Conservation (phyloP, 1,139 yeast genomes). For the Lizanozyma gosingica region DNA sequence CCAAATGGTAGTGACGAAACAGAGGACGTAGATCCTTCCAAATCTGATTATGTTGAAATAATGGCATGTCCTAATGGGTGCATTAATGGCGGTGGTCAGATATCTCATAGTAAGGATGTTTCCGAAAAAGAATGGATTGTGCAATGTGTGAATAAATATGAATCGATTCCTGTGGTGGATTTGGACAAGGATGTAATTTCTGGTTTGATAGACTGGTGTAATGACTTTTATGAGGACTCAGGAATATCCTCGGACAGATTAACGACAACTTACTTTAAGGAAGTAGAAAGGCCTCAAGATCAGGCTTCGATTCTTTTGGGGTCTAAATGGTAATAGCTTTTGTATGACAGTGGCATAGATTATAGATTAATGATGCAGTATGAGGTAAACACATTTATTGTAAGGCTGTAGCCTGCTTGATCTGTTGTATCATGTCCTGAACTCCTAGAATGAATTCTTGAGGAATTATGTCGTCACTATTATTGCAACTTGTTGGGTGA, state of each 20-base stretch:
- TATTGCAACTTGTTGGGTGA: not conserved
- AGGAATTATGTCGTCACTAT: not conserved
- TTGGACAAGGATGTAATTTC: constrained; percentile 6
- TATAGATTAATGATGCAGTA: not conserved
- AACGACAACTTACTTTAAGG: constrained; percentile 38
- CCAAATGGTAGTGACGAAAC: constrained; percentile 11
- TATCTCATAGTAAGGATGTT: constrained; percentile 25
- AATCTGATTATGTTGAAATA: constrained; percentile 80
- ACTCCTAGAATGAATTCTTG: not conserved
- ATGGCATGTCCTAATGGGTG: constrained; percentile 99
- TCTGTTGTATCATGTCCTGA: not conserved
- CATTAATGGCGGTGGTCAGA: constrained; percentile 95
- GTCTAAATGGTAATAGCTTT: constrained; percentile 32
- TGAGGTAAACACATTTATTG: not conserved
- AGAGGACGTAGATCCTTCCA: constrained; percentile 40
- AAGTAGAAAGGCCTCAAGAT: constrained; percentile 45
- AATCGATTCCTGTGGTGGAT: constrained; percentile 10
- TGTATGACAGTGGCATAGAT: constrained; percentile 1
- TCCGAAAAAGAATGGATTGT: constrained; percentile 37
- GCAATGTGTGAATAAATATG: constrained; percentile 15
- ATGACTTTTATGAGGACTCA: constrained; percentile 22
- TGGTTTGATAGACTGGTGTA: constrained; percentile 6
- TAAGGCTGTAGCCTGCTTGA: not conserved
- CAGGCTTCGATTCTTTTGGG: constrained; percentile 34
- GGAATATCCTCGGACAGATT: constrained; percentile 28